phyloP scores from a whole-genome alignment of 768 basidiomycete genomes.

The Mycena rebaudengoi region DNA sequence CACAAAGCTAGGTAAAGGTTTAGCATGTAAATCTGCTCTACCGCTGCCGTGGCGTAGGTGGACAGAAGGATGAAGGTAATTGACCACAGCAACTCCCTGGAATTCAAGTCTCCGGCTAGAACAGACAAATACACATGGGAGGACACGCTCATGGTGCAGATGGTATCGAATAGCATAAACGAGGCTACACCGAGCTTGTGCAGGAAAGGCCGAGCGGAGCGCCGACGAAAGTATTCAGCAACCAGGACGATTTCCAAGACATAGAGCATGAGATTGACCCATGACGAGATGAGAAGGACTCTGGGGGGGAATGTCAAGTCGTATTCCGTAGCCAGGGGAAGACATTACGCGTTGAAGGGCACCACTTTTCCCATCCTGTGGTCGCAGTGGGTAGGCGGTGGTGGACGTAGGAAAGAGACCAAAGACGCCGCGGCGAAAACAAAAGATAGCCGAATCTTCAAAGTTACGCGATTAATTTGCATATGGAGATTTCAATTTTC shows the following conservation, averaged over 20 bases:
- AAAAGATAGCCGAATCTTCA: too few relatives aligned
- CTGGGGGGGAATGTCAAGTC: too few relatives aligned
- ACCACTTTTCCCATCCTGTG: too few relatives aligned
- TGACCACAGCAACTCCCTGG: not conserved
- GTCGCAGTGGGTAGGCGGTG: too few relatives aligned
- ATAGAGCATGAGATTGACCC: slow-evolving; percentile 29
- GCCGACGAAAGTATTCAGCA: slow-evolving; percentile 22
- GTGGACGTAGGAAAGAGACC: too few relatives aligned
- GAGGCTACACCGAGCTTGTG: slow-evolving; percentile 22
- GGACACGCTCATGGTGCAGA: slow-evolving; percentile 21
- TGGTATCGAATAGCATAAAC: slow-evolving; percentile 24
- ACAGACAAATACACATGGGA: slow-evolving; percentile 10
- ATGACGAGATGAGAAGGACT: too few relatives aligned
- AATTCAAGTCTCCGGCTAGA: not conserved
- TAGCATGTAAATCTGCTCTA: slow-evolving; percentile 22
- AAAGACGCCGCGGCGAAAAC: too few relatives aligned
- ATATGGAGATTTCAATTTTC: too few relatives aligned
- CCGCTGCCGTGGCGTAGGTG: slow-evolving; percentile 17
- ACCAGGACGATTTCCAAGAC: slow-evolving; percentile 22
- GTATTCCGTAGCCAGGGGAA: too few relatives aligned
- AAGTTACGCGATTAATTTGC: too few relatives aligned
- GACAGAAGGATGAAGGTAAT: slow-evolving; percentile 3
- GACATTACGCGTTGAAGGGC: too few relatives aligned
- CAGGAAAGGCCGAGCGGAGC: slow-evolving; percentile 12
- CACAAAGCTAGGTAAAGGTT: slow-evolving; percentile 26